Evolutionary conservation across 2,329 filamentous ascomycete genomes (phyloP).

Genomic region (Chaetothyriales sp.): DNA sequence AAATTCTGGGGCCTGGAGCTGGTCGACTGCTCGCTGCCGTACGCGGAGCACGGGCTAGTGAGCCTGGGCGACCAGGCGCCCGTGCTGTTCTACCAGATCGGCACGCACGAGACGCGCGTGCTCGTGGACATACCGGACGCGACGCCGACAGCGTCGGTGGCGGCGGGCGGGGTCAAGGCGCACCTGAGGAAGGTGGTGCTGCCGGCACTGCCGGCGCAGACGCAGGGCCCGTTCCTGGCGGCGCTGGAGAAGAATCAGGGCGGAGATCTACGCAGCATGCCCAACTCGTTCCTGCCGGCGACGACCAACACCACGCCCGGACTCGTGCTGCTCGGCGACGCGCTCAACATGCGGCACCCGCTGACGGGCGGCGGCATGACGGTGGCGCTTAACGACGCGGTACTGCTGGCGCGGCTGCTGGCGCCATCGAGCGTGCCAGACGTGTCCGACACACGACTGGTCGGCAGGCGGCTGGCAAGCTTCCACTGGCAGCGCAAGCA

Average conservation of each 20-base stretch:
- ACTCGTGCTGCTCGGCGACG: conserved; percentile 75
- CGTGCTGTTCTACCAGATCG: conserved; percentile 91
- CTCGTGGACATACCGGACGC: conserved; percentile 77
- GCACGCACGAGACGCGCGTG: conserved; percentile 80
- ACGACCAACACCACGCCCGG: conserved; percentile 57
- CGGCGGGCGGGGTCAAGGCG: conserved; percentile 67
- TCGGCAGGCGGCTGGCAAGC: conserved; percentile 53
- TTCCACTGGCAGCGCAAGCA: conserved; percentile 85
- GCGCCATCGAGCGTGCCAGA: conserved; percentile 53
- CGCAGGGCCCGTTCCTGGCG: conserved; percentile 59
- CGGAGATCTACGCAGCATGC: conserved; percentile 77
- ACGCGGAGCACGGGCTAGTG: conserved; percentile 69
- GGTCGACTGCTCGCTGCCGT: conserved; percentile 69
- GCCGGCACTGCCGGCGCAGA: conserved; percentile 56
- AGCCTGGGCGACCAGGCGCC: conserved; percentile 66
- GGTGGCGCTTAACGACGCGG: conserved; percentile 84
- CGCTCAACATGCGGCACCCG: conserved; percentile 98
- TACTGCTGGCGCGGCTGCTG: conserved; percentile 62
- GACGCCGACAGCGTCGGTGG: conserved; percentile 56
- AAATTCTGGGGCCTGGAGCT: conserved; percentile 93
- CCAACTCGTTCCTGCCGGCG: conserved; percentile 84
- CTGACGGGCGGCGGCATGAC: conserved; percentile 97
- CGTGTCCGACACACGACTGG: conserved; percentile 52
- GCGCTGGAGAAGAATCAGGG: conserved; percentile 55
- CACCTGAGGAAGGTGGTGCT: conserved; percentile 72